These are phyloP conservation scores for Ganoderma lingzhi DNA, from an alignment of 1,284 basidiomycete species.

Conservation along the genomic window DNA sequence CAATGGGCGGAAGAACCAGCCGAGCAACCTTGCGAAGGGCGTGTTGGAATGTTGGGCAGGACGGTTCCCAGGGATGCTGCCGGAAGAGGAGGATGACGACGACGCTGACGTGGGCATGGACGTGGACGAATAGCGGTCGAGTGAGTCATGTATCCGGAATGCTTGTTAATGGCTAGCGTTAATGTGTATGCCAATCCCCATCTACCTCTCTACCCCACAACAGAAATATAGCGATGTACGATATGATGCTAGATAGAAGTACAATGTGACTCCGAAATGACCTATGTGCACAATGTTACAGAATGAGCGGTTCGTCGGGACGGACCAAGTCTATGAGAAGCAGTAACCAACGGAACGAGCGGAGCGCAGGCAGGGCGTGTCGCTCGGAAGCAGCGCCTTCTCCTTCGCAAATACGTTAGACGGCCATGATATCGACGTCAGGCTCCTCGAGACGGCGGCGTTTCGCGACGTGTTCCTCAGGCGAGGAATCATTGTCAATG, in stretches of 20 bases:
- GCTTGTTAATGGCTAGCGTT: constrained; percentile 3
- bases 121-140: background rate
- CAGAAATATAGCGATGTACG: constrained; percentile 24
- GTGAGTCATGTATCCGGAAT: background rate
- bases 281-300: constrained; percentile 17
- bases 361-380: background rate
- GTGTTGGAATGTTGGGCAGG: constrained; percentile 18
- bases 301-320: background rate
- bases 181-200: background rate
- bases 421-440: constrained; percentile 24
- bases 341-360: background rate
- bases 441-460: constrained; percentile 50
- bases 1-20: background rate
- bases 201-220: constrained; percentile 9
- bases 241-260: constrained; percentile 23
- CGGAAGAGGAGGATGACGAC: background rate
- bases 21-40: constrained; percentile 17
- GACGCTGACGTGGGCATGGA: background rate
- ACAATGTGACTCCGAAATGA: constrained; percentile 19
- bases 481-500: constrained; percentile 59
- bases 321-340: constrained; percentile 11
- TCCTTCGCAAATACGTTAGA: constrained; percentile 10
- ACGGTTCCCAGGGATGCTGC: constrained; percentile 11
- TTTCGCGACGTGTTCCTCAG: constrained; percentile 58
- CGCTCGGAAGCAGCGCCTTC: background rate